A percentile compares a stretch with the other conserved stretches of the same genome.
These are phyloP conservation scores for Falciphora oryzae DNA, from an alignment of 2,329 filamentous ascomycete genomes.

Conservation along the genomic window DNA sequence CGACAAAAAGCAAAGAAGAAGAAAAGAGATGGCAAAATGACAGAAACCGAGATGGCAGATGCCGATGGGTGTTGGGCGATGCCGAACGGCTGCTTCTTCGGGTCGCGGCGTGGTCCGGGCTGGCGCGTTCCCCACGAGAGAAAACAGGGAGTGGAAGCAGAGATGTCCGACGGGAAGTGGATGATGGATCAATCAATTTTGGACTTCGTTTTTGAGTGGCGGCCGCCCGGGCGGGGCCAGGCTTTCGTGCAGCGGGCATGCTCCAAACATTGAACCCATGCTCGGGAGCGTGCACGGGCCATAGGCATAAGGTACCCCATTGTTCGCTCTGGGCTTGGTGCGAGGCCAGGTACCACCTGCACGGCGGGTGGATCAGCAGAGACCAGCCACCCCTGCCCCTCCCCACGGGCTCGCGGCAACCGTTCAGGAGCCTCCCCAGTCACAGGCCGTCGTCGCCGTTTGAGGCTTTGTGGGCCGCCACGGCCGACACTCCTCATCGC, in stretches of 20 bases:
- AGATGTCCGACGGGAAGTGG: neutral
- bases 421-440: neutral
- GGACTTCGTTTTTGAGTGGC: conserved; percentile 6
- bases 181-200: conserved; percentile 2
- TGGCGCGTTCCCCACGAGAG: neutral
- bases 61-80: neutral
- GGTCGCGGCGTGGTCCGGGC: neutral
- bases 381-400: neutral
- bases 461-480: neutral
- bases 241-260: conserved; percentile 3
- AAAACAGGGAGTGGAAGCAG: neutral
- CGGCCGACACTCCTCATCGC: neutral
- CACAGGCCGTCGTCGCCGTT: neutral
- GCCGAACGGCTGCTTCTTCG: neutral
- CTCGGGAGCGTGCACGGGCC: neutral
- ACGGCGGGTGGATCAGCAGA: neutral
- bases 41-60: neutral
- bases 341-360: neutral
- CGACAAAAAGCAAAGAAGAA: neutral
- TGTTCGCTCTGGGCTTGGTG: neutral
- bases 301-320: neutral
- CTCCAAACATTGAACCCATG: neutral
- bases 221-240: too few relatives aligned
- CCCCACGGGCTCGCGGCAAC: too few relatives aligned
- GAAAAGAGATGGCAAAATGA: neutral